These are phyloP conservation scores for Neohortaea acidophila DNA, from an alignment of 495 filamentous ascomycete genomes.

Conservation along the genomic window DNA sequence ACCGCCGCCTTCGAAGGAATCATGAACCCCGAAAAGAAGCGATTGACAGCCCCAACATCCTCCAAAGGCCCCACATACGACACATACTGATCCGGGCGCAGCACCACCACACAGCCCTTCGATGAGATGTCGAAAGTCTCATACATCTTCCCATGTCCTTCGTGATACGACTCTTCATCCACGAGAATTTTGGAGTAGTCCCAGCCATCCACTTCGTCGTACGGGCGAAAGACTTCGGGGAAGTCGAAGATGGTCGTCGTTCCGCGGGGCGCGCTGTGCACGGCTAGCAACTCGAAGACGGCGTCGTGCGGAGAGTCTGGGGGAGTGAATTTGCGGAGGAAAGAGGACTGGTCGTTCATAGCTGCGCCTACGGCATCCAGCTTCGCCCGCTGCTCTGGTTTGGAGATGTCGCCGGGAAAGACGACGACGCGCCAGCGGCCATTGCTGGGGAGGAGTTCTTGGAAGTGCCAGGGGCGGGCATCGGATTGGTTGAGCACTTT, in stretches of 20 bases:
- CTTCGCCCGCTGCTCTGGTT: conserved; percentile 29
- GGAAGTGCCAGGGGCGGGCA: conserved; percentile 23
- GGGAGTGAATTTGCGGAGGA: conserved; percentile 33
- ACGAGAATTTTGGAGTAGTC: conserved; percentile 53
- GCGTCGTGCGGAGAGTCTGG: conserved; percentile 26
- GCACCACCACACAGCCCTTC: conserved; percentile 44
- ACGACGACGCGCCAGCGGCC: conserved; percentile 53
- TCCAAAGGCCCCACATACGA: conserved; percentile 40
- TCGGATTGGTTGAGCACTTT: conserved; percentile 25
- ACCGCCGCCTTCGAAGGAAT: no score
- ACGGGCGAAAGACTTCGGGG: conserved; percentile 41
- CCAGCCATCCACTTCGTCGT: conserved; percentile 42
- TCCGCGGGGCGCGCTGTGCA: conserved; percentile 39
- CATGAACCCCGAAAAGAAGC: conserved; percentile 10
- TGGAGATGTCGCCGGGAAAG: conserved; percentile 45
- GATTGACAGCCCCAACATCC: conserved; percentile 8
- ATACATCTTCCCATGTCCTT: conserved; percentile 28
- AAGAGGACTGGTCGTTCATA: conserved; percentile 26
- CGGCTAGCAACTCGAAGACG: conserved; percentile 43
- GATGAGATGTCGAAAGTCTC: background rate
- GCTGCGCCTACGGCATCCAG: conserved; percentile 32
- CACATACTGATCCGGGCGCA: conserved; percentile 54
- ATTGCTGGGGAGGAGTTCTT: conserved; percentile 33
- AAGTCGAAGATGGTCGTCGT: conserved; percentile 44
- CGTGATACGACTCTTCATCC: conserved; percentile 45